phyloP scores from a whole-genome alignment of 495 filamentous ascomycete genomes.

The Hypoxylon trugodes region DNA sequence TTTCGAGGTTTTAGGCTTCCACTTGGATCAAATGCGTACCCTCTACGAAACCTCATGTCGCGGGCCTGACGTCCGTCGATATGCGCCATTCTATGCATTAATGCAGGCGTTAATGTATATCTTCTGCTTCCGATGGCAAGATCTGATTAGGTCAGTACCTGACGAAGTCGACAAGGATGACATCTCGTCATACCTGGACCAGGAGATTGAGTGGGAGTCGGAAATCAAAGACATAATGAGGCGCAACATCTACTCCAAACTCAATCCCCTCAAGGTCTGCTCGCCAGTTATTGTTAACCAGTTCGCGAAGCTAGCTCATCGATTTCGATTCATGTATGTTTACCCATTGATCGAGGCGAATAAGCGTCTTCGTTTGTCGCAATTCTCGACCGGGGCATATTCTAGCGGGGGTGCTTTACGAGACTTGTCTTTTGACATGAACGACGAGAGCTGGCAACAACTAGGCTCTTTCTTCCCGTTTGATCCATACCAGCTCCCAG shows the following conservation, averaged over 20 bases:
- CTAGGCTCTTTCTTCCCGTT: conserved; percentile 97
- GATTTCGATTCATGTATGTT: conserved; percentile 86
- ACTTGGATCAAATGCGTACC: conserved; percentile 72
- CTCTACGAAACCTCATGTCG: conserved; percentile 72
- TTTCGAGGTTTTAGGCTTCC: conserved; percentile 75
- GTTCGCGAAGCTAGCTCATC: conserved; percentile 85
- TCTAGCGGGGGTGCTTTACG: conserved; percentile 61
- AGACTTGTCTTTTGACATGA: conserved; percentile 68
- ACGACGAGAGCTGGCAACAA: conserved; percentile 75
- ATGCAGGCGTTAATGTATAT: conserved; percentile 92
- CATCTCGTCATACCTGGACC: conserved; percentile 60
- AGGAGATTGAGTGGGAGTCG: conserved; percentile 76
- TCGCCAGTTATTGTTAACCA: conserved; percentile 89
- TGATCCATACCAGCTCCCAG: conserved; percentile 89
- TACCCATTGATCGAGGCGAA: conserved; percentile 89
- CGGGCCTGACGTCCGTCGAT: conserved; percentile 84
- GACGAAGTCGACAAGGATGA: conserved; percentile 64
- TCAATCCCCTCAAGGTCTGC: conserved; percentile 97
- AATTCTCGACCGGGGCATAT: conserved; percentile 59
- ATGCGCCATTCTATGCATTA: conserved; percentile 84
- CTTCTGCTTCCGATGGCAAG: conserved; percentile 98
- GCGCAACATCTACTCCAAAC: conserved; percentile 78
- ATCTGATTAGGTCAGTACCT: conserved; percentile 69
- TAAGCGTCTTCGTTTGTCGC: conserved; percentile 77
- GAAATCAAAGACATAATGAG: conserved; percentile 75